These are phyloP conservation scores for Nepenthes gracilis DNA, from an alignment of 148 eudicot genomes.

Conservation along the genomic window DNA sequence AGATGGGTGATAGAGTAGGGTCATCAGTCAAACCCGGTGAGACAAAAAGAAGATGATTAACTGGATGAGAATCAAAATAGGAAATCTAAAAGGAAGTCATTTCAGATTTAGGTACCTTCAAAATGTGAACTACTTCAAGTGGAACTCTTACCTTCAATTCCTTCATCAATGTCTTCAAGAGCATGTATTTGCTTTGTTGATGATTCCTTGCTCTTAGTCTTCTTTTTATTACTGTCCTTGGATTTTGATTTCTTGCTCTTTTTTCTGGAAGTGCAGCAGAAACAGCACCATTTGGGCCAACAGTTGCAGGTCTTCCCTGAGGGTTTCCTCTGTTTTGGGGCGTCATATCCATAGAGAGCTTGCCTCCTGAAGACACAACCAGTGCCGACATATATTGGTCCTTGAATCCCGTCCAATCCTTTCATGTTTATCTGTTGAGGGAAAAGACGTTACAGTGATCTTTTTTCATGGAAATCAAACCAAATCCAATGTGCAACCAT, in stretches of 20 bases:
- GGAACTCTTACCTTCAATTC: conserved; percentile 64
- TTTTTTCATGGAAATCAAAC: too few relatives aligned
- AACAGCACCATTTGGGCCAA: conserved; percentile 75
- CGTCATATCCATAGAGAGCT: conserved; percentile 82
- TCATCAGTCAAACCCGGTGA: not conserved
- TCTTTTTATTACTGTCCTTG: conserved; percentile 49
- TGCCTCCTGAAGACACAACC: conserved; percentile 85
- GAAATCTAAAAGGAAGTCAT: not conserved
- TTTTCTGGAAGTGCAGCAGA: conserved; percentile 37
- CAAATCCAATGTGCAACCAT: too few relatives aligned
- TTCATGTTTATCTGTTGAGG: conserved; percentile 69
- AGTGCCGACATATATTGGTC: conserved; percentile 82
- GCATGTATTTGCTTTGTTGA: conserved; percentile 73
- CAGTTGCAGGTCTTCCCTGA: conserved; percentile 82
- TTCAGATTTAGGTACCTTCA: too few relatives aligned
- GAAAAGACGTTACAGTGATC: not conserved
- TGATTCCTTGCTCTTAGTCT: conserved; percentile 48
- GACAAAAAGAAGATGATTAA: not conserved
- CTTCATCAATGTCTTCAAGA: conserved; percentile 92
- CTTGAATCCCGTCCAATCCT: conserved; percentile 91
- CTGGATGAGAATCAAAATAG: not conserved
- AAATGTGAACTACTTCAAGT: too few relatives aligned
- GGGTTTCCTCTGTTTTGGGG: conserved; percentile 63
- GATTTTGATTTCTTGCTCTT: conserved; percentile 49
- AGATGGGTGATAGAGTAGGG: too few relatives aligned